A percentile compares a stretch with the other conserved stretches of the same genome.
phyloP scores from a whole-genome alignment of 129 eudicot species.

The Smallanthus sonchifolius region DNA sequence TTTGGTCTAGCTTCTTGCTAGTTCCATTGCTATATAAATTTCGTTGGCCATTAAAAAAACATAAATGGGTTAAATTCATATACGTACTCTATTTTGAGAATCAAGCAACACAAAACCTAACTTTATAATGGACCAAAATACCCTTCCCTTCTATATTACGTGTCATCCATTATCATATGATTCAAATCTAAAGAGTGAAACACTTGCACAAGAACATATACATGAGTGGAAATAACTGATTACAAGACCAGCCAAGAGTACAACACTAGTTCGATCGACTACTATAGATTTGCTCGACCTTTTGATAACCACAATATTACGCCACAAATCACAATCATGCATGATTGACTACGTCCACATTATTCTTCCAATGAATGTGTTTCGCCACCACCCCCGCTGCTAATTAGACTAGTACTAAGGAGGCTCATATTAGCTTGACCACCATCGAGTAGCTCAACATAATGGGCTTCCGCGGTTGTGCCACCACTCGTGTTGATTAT shows the following conservation, averaged over 20 bases:
- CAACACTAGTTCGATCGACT: background rate
- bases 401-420: conserved; percentile 20
- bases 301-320: background rate
- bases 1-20: too few relatives aligned
- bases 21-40: too few relatives aligned
- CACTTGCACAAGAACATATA: background rate
- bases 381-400: conserved; percentile 23
- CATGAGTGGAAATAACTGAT: background rate
- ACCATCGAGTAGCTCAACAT: background rate
- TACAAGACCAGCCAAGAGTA: background rate
- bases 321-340: background rate
- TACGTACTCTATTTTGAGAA: too few relatives aligned
- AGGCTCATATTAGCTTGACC: background rate
- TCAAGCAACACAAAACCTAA: too few relatives aligned
- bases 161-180: too few relatives aligned
- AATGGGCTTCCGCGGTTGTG: conserved; percentile 7
- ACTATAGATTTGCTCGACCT: background rate
- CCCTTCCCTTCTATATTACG: too few relatives aligned
- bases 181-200: too few relatives aligned
- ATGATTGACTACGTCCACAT: background rate
- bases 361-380: background rate
- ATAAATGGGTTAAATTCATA: too few relatives aligned
- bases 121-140: too few relatives aligned
- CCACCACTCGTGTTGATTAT: conserved; percentile 10
- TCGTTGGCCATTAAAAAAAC: too few relatives aligned